These are phyloP conservation scores for Metarhizium anisopliae DNA, from an alignment of 2,329 filamentous ascomycete genomes.

Conservation along the genomic window DNA sequence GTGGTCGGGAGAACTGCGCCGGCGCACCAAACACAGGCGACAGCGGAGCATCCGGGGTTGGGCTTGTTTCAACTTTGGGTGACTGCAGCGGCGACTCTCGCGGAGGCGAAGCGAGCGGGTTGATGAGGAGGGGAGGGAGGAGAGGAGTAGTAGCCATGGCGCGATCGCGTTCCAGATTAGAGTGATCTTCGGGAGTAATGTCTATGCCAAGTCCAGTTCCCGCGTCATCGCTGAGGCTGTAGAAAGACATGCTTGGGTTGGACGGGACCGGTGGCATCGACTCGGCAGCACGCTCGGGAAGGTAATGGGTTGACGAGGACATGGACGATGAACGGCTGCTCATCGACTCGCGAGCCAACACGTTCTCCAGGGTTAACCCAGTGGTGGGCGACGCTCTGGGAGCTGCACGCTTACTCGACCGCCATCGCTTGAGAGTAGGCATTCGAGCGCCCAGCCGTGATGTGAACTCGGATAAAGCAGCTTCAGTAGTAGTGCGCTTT, in stretches of 20 bases:
- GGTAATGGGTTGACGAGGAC: constrained; percentile 48
- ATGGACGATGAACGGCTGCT: constrained; percentile 75
- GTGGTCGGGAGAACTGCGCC: constrained; percentile 37
- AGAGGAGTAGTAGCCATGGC: constrained; percentile 69
- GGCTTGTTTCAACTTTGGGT: constrained; percentile 39
- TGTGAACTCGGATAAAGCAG: constrained; percentile 52
- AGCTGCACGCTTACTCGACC: constrained; percentile 34
- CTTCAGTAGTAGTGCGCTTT: constrained; percentile 49
- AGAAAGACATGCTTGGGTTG: constrained; percentile 55
- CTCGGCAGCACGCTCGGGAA: constrained; percentile 37
- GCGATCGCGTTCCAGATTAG: constrained; percentile 48
- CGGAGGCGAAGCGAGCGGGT: constrained; percentile 43
- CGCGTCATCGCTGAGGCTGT: constrained; percentile 42
- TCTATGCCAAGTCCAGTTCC: constrained; percentile 24
- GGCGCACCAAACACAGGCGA: constrained; percentile 35
- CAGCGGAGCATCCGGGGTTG: constrained; percentile 3
- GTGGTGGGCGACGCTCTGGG: constrained; percentile 56
- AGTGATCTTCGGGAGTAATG: constrained; percentile 27
- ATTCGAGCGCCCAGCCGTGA: constrained; percentile 57
- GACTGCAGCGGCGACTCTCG: constrained; percentile 79
- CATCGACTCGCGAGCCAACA: constrained; percentile 60
- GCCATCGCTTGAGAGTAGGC: constrained; percentile 43
- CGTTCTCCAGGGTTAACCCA: constrained; percentile 73
- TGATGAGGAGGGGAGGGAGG: constrained; percentile 69
- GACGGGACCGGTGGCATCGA: constrained; percentile 48